Base-by-base conservation (phyloP, 129 eudicot species). In the Tanacetum coccineum region DNA sequence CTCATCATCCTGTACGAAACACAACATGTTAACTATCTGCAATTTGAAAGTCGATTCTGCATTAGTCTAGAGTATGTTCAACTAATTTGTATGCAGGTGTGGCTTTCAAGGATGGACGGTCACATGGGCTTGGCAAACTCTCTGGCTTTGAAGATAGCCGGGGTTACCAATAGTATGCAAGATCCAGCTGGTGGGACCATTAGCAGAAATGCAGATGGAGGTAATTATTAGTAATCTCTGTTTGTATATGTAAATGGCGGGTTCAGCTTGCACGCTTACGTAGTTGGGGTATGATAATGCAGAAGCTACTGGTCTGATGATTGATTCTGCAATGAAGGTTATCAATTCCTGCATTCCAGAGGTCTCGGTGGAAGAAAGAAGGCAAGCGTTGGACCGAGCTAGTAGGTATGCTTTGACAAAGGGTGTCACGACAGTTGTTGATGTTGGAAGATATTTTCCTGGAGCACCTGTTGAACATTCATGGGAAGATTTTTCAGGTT, bases 71-170 rank as follows among this genome's bases (percentile, higher is more conserved):
- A 9, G 11, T 11, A 39, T 65, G 25, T 46, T 25, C n/a, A 15
- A 25, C 28, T 44, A 39, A n/a, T 11, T 62, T 13, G 13, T 78
- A 48, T 81, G 67, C 76, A 93, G 99, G 92, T 89, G n/a, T 93
- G 96, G 99, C 64, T 93, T 46, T 71, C 87, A 49, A 93, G 96
- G 74, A 84, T 88, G 95, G 99, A 93, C 84, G 99, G 99, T 67
- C 99, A 93, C 74, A 93, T 88, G 96, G 95, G 96, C 48, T 87
- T 93, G 80, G 99, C 99, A 28, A 93, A 93, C 75, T 78, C 95
- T 13, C 12, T 82, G 71, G 96, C 99, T 22, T 81, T 86, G 20
- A 75, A 66, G 74, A 26, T 84, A 70, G 99, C 95, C 60, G 93
- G 93, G 52, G 75, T 93, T 74, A 72, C 87, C 14, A 78, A 79